These are phyloP conservation scores for Penicillium steckii DNA, from an alignment of 495 filamentous ascomycete genomes.

Conservation along the genomic window DNA sequence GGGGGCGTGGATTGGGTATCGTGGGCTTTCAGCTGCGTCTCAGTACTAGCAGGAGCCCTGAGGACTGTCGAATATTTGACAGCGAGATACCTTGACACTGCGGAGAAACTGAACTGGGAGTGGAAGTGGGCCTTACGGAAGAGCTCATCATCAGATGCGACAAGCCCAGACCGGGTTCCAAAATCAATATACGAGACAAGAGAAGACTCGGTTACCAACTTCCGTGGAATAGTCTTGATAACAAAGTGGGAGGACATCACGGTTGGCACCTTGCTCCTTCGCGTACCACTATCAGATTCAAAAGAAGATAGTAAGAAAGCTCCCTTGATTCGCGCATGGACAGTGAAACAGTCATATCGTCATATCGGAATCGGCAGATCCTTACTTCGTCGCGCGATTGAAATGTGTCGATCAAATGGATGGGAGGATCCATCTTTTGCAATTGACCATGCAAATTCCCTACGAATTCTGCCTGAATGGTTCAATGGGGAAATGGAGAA, in stretches of 20 bases:
- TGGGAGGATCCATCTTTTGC: slow-evolving; percentile 60
- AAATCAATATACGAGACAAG: too few species aligned
- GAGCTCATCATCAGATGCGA: too few species aligned
- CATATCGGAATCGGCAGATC: slow-evolving; percentile 69
- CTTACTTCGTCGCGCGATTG: slow-evolving; percentile 51
- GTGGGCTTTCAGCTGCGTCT: background rate
- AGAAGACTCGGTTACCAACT: too few species aligned
- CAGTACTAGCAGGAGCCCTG: slow-evolving; percentile 22
- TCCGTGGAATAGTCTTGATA: background rate
- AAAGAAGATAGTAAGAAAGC: background rate
- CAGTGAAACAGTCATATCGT: slow-evolving; percentile 65
- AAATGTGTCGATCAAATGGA: slow-evolving; percentile 54
- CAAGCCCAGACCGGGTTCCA: slow-evolving; percentile 3
- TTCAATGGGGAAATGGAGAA: slow-evolving; percentile 6
- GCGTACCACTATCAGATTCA: background rate
- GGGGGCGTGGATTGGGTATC: too few species aligned
- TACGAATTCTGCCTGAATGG: slow-evolving; percentile 6
- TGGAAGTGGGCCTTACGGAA: slow-evolving; percentile 48
- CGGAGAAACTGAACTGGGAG: slow-evolving; percentile 51
- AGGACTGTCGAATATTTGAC: slow-evolving; percentile 37
- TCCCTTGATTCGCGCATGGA: slow-evolving; percentile 69
- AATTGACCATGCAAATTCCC: slow-evolving; percentile 63
- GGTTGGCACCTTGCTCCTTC: background rate
- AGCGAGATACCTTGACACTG: slow-evolving; percentile 47
- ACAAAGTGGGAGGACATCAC: background rate